Evolutionary conservation across 306 rosid genomes (phyloP), one percentile per base, ranked within the genome.

Genomic region (Gastrolobium bilobum): DNA sequence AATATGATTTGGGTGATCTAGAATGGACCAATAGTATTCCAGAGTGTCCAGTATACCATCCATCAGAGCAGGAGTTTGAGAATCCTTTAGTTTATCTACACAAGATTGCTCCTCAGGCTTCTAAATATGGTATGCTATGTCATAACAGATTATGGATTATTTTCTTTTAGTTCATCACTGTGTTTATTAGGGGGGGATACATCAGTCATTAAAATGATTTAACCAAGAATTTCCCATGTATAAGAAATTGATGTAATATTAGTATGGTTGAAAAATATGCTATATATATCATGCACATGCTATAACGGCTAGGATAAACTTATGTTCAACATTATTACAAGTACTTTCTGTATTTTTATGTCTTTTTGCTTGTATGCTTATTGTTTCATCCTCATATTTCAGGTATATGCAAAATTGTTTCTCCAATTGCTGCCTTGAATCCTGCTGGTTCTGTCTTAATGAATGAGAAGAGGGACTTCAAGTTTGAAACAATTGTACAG

Each of bases 331-430:
- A 20, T 20, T 2, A 39, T 5, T 4, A 39, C 43, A 39, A 3
- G 43, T 39, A 39, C 43, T 2, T 39, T 39, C 43, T 39, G 43
- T 6, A 39, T 39, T 39, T 39, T 6, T n/a, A n/a, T n/a, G n/a
- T n/a, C n/a, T n/a, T 15, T 39, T 7, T 7, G 2, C 43, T 53
- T 9, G 3, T 20, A 71, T 15, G 44, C 5, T 26, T 10, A 38
- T 30, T 7, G 31, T 52, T 68, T 14, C 7, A 51, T 62, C 51
- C 39, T 34, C 63, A 61, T 31, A 15, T 79, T 40, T 39, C 73
- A 79, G 79, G 83, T 40, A 79, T 79, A 42, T 79, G 78, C 73
- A 79, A 71, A 57, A 71, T 79, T 79, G 46, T 62, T n/a, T 71
- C 72, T 51, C 83, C 83, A 13, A 10, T 79, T 29, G 15, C 15